phyloP scores from a whole-genome alignment of 257 asterid genomes.

The Datura wrightii region DNA sequence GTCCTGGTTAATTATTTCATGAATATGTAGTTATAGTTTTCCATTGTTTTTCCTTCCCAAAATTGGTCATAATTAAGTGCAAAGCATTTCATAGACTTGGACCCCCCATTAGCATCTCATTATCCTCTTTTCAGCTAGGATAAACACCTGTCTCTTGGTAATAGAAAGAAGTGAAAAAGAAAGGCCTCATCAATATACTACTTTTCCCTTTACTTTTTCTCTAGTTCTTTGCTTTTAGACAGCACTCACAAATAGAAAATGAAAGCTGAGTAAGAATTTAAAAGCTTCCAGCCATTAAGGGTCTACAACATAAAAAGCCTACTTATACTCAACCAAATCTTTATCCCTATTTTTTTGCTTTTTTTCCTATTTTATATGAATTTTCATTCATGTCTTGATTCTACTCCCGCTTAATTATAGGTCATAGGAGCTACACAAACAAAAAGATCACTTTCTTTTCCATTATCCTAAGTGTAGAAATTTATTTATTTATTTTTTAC shows the following conservation, averaged over 20 bases:
- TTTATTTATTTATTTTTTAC: background rate
- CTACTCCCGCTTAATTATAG: background rate
- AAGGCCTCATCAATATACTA: slow-evolving; percentile 50
- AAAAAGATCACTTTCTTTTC: slow-evolving; percentile 31
- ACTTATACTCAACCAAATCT: slow-evolving; percentile 41
- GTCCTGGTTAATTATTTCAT: background rate
- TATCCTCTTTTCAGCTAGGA: background rate
- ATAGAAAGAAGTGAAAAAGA: slow-evolving; percentile 36
- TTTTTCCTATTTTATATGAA: background rate
- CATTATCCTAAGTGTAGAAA: background rate
- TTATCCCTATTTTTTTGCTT: slow-evolving; percentile 25
- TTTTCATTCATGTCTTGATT: background rate
- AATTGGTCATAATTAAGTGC: background rate
- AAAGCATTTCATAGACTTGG: background rate
- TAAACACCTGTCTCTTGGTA: slow-evolving; percentile 28
- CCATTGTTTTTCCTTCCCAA: background rate
- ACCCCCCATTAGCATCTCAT: slow-evolving; percentile 3
- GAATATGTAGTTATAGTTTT: background rate
- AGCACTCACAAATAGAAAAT: slow-evolving; percentile 48
- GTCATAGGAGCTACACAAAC: background rate
- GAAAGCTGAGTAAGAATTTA: slow-evolving; percentile 34
- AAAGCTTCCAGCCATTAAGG: slow-evolving; percentile 45
- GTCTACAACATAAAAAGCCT: slow-evolving; percentile 44
- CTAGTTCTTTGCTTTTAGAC: slow-evolving; percentile 31
- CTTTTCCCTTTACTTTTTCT: slow-evolving; percentile 37